A percentile compares a stretch with the other conserved stretches of the same genome.
phyloP scores from a whole-genome alignment of 495 filamentous ascomycete genomes.

The Parachaetomium inaequale region DNA sequence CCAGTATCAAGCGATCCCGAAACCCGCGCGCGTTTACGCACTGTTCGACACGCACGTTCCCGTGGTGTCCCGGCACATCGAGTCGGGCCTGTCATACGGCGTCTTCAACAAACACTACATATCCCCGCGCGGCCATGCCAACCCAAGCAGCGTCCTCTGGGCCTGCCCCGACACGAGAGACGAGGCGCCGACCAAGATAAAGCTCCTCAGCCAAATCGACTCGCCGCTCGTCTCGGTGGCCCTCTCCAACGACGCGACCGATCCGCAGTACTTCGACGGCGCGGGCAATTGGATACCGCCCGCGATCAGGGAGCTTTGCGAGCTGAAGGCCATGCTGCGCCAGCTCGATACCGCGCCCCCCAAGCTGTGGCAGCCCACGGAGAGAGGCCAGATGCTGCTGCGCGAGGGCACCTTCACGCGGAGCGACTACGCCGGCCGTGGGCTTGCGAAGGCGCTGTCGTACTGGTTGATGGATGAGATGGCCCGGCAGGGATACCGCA shows the following conservation, averaged over 20 bases:
- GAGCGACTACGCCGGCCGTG: neutral
- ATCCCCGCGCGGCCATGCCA: neutral
- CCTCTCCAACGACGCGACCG: neutral
- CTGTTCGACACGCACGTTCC: neutral
- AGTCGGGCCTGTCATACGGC: neutral
- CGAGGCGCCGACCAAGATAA: neutral
- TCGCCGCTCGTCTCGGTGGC: neutral
- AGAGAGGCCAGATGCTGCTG: neutral
- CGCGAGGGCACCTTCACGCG: neutral
- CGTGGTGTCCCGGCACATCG: neutral
- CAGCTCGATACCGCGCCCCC: too few relatives aligned
- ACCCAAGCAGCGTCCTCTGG: too few relatives aligned
- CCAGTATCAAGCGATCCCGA: too few relatives aligned
- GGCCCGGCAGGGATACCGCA: neutral
- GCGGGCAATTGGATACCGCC: neutral
- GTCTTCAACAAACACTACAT: neutral
- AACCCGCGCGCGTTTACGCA: neutral
- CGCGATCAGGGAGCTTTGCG: neutral
- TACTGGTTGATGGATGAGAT: neutral
- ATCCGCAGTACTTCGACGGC: too few relatives aligned
- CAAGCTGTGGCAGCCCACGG: neutral
- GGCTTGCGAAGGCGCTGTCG: neutral
- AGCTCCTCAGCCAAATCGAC: conserved; percentile 2
- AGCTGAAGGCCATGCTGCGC: too few relatives aligned
- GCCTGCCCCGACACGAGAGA: too few relatives aligned